These are phyloP conservation scores for Fusarium sp. DNA, from an alignment of 2,329 filamentous ascomycete genomes.

Conservation along the genomic window DNA sequence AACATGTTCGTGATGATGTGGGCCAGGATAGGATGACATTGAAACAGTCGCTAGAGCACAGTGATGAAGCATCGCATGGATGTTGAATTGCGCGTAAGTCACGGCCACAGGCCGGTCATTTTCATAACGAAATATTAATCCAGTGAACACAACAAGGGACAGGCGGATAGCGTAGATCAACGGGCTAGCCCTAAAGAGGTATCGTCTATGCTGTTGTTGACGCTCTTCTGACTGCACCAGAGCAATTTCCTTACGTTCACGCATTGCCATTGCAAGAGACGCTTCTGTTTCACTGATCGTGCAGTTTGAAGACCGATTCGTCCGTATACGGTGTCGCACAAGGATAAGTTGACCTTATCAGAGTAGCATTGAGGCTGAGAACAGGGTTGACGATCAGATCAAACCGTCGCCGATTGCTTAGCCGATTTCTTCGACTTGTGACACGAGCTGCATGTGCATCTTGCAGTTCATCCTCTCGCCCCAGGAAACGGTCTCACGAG, in stretches of 20 bases:
- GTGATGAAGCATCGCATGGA: constrained; percentile 21
- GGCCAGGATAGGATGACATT: neutral
- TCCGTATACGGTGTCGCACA: neutral
- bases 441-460: constrained; percentile 23
- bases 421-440: neutral
- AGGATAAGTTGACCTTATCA: constrained; percentile 50
- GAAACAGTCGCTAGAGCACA: neutral
- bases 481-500: neutral
- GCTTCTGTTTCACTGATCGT: neutral
- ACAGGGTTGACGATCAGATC: constrained; percentile 30
- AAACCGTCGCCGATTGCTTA: neutral
- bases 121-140: neutral
- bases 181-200: constrained; percentile 1
- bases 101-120: neutral
- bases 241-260: neutral
- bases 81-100: neutral
- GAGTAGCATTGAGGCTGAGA: constrained; percentile 15
- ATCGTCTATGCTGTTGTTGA: neutral
- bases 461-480: constrained; percentile 1
- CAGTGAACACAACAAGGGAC: constrained; percentile 1
- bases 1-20: neutral
- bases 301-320: neutral
- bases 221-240: neutral
- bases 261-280: neutral
- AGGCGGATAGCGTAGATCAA: constrained; percentile 24